phyloP scores from a whole-genome alignment of 495 filamentous ascomycete species.

The Tuber melanosporum region DNA sequence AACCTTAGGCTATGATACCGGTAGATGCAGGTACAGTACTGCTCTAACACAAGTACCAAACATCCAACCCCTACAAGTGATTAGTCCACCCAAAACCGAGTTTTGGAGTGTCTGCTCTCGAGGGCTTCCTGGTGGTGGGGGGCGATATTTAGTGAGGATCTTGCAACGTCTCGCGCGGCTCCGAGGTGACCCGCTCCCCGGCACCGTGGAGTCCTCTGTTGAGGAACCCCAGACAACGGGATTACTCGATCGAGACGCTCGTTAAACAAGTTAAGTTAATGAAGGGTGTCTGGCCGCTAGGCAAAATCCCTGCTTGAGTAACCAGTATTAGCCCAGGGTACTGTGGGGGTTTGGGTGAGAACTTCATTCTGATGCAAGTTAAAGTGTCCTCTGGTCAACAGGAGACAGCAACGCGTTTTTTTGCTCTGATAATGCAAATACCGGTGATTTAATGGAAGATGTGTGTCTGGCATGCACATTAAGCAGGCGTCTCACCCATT shows the following conservation, averaged over 20 bases:
- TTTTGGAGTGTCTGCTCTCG: background rate
- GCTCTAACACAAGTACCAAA: background rate
- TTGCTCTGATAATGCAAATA: background rate
- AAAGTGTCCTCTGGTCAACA: too few relatives aligned
- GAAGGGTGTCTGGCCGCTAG: background rate
- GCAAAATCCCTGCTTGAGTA: background rate
- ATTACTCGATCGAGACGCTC: background rate
- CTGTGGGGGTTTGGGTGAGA: too few relatives aligned
- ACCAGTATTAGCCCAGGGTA: too few relatives aligned
- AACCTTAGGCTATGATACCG: background rate
- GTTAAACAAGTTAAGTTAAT: background rate
- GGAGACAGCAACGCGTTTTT: background rate
- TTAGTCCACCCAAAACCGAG: background rate
- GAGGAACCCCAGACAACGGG: background rate
- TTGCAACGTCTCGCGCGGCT: background rate
- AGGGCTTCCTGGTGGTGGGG: background rate
- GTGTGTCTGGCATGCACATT: background rate
- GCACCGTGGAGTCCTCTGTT: background rate
- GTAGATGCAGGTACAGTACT: background rate
- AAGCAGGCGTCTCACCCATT: too few relatives aligned
- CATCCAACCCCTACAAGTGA: background rate
- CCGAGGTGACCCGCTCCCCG: background rate
- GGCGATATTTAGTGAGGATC: background rate
- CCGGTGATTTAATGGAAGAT: background rate
- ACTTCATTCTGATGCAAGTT: too few relatives aligned